Conservation (phyloP, 2,329 filamentous ascomycete genomes). For the Fusarium fujikuroi region DNA sequence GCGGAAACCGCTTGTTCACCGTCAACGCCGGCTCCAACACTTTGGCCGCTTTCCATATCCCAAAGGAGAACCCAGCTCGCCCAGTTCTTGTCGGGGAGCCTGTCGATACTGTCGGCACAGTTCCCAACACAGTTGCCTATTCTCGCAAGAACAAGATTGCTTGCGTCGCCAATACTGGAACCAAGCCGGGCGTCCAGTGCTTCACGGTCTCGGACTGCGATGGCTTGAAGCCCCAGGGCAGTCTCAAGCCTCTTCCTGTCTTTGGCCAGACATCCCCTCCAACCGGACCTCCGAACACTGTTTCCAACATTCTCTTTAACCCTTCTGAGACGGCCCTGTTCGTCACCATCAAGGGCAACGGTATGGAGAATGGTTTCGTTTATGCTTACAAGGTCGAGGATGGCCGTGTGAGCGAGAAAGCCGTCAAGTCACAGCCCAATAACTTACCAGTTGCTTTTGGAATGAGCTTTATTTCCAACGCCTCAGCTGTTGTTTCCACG, state of each 20-base stretch:
- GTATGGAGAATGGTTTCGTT: not conserved
- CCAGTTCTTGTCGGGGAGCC: not conserved
- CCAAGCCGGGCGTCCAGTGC: slow-evolving; percentile 8
- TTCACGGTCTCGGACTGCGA: not conserved
- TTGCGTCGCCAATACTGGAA: slow-evolving; percentile 11
- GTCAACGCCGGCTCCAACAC: slow-evolving; percentile 17
- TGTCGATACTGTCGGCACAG: not conserved
- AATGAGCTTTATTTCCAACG: not conserved
- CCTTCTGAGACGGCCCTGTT: slow-evolving; percentile 8
- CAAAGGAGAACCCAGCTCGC: not conserved
- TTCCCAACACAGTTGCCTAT: slow-evolving; percentile 7
- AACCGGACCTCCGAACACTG: not conserved
- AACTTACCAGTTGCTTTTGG: slow-evolving; percentile 12
- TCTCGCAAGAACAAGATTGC: slow-evolving; percentile 4
- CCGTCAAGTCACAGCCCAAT: not conserved
- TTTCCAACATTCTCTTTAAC: slow-evolving; percentile 10
- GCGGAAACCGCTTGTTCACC: not conserved
- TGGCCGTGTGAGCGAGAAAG: not conserved
- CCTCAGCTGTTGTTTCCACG: not conserved
- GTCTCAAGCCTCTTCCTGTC: not conserved
- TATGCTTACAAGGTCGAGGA: not conserved
- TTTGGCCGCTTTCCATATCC: not conserved
- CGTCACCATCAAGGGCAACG: slow-evolving; percentile 1
- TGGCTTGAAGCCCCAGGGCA: not conserved
- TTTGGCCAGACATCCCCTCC: not conserved